Percentiles rank a stretch among this genome's conserved stretches.
Evolutionary conservation across 139 green algal genomes (phyloP).

Genomic region (Spirogloea muscicola): DNA sequence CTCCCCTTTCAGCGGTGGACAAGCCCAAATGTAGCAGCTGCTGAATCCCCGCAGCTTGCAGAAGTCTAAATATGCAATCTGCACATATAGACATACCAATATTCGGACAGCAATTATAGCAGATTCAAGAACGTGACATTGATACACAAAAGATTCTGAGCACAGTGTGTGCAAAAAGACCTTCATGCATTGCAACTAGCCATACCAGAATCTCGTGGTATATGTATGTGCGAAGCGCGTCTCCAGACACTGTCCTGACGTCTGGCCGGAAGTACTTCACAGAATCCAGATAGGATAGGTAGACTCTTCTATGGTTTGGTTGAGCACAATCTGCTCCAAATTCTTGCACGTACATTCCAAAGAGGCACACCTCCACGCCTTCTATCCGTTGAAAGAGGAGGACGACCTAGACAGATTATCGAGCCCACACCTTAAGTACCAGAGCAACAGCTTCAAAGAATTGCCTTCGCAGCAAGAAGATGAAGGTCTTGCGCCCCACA

Average conservation of each 20-base stretch:
- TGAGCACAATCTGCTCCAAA: conserved; percentile 76
- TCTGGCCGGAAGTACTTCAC: conserved; percentile 97
- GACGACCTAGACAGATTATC: too few species aligned
- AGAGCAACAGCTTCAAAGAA: too few species aligned
- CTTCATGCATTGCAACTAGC: too few species aligned
- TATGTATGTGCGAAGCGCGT: conserved; percentile 86
- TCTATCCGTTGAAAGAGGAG: conserved; percentile 90
- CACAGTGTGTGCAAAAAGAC: too few species aligned
- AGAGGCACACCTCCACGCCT: conserved; percentile 89
- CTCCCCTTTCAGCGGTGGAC: conserved; percentile 89
- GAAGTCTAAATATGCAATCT: conserved; percentile 84
- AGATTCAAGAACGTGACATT: too few species aligned
- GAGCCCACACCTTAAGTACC: too few species aligned
- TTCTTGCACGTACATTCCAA: conserved; percentile 94
- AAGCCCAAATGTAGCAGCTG: conserved; percentile 98
- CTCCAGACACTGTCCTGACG: conserved; percentile 46
- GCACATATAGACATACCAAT: too few species aligned
- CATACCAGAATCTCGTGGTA: conserved; percentile 95
- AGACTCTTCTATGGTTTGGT: conserved; percentile 80
- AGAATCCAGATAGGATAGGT: conserved; percentile 96
- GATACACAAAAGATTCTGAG: too few species aligned
- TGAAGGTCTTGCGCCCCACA: too few species aligned
- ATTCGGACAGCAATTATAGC: too few species aligned
- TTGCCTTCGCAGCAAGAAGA: too few species aligned
- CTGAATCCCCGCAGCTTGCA: conserved; percentile 78